Percentiles rank a stretch among this genome's conserved stretches.
Evolutionary conservation across 352 stramenopile species (phyloP).

Genomic region (Peronospora belbahrii): DNA sequence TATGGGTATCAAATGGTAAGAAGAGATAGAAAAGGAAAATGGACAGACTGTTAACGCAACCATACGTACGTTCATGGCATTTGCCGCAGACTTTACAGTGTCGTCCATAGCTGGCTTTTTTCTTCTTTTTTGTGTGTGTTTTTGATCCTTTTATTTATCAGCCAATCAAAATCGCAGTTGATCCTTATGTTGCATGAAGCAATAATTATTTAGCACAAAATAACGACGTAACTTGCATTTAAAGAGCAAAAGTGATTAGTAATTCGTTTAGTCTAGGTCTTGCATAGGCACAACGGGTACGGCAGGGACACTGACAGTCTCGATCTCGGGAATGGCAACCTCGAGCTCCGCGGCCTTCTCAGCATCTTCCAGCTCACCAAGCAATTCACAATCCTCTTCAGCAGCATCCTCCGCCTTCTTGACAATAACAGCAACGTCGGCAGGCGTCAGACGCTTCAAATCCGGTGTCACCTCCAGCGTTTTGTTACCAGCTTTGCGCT

Average conservation of each 20-base stretch:
- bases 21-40: not conserved
- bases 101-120: constrained; percentile 32
- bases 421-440: constrained; percentile 67
- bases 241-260: constrained; percentile 27
- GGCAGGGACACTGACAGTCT: constrained; percentile 19
- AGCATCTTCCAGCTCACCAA: constrained; percentile 67
- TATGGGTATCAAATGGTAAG: not conserved
- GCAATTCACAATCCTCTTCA: constrained; percentile 69
- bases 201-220: too few relatives aligned
- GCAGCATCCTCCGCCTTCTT: constrained; percentile 79
- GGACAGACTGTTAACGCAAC: not conserved
- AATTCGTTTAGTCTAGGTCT: constrained; percentile 77
- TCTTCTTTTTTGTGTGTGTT: constrained; percentile 3
- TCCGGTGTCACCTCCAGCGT: constrained; percentile 70
- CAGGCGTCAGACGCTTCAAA: constrained; percentile 53
- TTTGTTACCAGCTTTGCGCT: constrained; percentile 67
- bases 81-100: constrained; percentile 42
- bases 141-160: constrained; percentile 18
- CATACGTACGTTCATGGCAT: constrained; percentile 47
- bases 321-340: constrained; percentile 23
- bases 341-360: constrained; percentile 45
- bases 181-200: too few relatives aligned
- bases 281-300: constrained; percentile 41
- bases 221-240: constrained; percentile 23
- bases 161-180: constrained; percentile 20